A percentile compares a stretch with the other conserved stretches of the same genome.
Evolutionary conservation across 805 yeast species (phyloP).

Genomic region (Ogataea trehalophila): DNA sequence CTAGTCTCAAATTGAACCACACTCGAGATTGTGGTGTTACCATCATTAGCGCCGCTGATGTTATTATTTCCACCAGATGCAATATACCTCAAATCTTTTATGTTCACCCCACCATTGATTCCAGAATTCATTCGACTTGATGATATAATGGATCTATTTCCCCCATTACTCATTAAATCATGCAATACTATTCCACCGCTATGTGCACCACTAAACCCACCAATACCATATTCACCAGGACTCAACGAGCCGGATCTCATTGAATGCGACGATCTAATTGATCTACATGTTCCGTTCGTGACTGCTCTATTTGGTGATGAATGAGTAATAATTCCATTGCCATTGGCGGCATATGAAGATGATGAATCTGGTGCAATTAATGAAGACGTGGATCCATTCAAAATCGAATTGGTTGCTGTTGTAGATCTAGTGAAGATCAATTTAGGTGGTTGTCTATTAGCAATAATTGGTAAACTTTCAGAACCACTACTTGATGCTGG

Average conservation of each 20-base stretch:
- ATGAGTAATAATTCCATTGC: not conserved
- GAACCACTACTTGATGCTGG: too few species aligned
- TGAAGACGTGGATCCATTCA: constrained; percentile 15
- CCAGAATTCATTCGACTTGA: constrained; percentile 8
- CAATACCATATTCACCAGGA: not conserved
- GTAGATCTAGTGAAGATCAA: constrained; percentile 14
- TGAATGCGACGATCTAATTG: not conserved
- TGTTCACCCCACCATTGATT: constrained; percentile 26
- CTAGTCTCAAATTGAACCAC: not conserved
- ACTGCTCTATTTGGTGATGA: too few species aligned
- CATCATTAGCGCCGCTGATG: constrained; percentile 4
- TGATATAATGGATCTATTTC: not conserved
- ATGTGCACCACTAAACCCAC: not conserved
- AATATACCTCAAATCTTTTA: constrained; percentile 34
- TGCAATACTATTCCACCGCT: too few species aligned
- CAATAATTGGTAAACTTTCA: too few species aligned
- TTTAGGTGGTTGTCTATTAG: constrained; percentile 8
- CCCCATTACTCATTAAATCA: too few species aligned
- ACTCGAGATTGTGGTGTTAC: constrained; percentile 3
- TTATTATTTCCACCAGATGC: constrained; percentile 15
- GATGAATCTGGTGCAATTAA: not conserved
- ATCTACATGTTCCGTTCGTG: too few species aligned
- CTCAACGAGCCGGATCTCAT: not conserved
- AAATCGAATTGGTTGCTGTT: constrained; percentile 18
- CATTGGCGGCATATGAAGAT: constrained; percentile 1